Base-by-base conservation (phyloP, 2,329 filamentous ascomycete species). In the Stagonosporopsis chrysanthemi region DNA sequence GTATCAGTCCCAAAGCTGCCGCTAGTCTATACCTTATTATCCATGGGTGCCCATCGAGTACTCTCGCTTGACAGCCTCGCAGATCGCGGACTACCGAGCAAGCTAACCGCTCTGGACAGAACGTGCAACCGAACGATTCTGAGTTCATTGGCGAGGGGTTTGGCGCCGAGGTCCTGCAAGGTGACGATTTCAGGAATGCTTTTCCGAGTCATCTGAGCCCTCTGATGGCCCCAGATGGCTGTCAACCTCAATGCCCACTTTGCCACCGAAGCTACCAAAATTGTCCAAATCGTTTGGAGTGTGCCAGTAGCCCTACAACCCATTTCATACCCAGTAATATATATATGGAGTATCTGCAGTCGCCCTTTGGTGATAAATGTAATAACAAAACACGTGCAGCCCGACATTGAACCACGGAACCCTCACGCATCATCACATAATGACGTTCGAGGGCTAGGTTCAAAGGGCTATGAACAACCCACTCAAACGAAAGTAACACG, bases 31-130 rank as follows among this genome's bases (percentile, higher is more conserved):
- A 55, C 47, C 52, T 44, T 60, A 38, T 17, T 60, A 47, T 52
- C 51, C 56, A 39, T 44, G 26, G 42, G 51, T 52, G 51, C 33
- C 47, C 52, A 60, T 60, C 19, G 42, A 60, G 51, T 56, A 60
- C 56, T 56, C 56, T 56, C 56, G 56, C 56, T 60, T 55, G 56
- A 50, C 56, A 60, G 52, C 47, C 51, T 59, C 52, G 43, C 52
- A 60, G 52, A 60, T 56, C 47, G 23, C 56, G 46, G 60, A 43
- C 59, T 62, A 52, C 48, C 41, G 40, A 60, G 49, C 41, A 56
- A 50, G 55, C 62, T 66, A 66, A 59, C 63, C 60, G 36, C 48
- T 48, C 48, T 33, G 26, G 60, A 59, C 50, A 45, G 58, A 60
- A 54, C 53, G 60, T 56, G 52, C 50, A 58, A 54, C 56, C 61